Evolutionary conservation across 2,329 filamentous ascomycete genomes (phyloP).

Genomic region (Leptodontidium sp.): DNA sequence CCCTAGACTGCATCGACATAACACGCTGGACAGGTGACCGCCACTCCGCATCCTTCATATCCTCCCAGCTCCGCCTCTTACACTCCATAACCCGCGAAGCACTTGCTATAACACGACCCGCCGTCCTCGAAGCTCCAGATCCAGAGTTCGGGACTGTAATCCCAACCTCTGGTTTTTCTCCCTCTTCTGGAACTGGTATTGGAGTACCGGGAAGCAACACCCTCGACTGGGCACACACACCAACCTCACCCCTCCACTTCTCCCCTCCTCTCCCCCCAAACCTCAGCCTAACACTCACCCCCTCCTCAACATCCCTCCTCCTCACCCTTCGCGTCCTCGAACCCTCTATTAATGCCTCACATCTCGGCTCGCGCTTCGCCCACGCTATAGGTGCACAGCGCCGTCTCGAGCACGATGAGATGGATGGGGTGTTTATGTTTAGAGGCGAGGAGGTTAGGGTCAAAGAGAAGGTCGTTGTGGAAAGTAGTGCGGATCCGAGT

Average conservation of each 20-base stretch:
- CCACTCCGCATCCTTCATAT: slow-evolving; percentile 59
- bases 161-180: slow-evolving; percentile 30
- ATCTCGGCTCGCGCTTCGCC: slow-evolving; percentile 71
- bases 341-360: slow-evolving; percentile 66
- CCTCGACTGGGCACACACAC: slow-evolving; percentile 15
- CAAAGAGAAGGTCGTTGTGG: slow-evolving; percentile 87
- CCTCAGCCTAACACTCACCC: slow-evolving; percentile 77
- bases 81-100: slow-evolving; percentile 62
- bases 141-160: slow-evolving; percentile 19
- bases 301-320: slow-evolving; percentile 76
- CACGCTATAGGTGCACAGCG: slow-evolving; percentile 72
- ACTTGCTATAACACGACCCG: slow-evolving; percentile 57
- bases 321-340: slow-evolving; percentile 76
- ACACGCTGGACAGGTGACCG: slow-evolving; percentile 76
- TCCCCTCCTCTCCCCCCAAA: slow-evolving; percentile 68
- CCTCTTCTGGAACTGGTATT: not conserved
- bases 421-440: slow-evolving; percentile 76
- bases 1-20: slow-evolving; percentile 83
- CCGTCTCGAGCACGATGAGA: slow-evolving; percentile 79
- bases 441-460: slow-evolving; percentile 78
- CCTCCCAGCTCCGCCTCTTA: slow-evolving; percentile 63
- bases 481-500: slow-evolving; percentile 78
- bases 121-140: slow-evolving; percentile 1
- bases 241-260: slow-evolving; percentile 52
- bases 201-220: too few relatives aligned